Percentiles rank a stretch among this genome's conserved stretches.
Conservation (phyloP, 192 early-diverging fungal species). For the Gamsiella multidivaricata region DNA sequence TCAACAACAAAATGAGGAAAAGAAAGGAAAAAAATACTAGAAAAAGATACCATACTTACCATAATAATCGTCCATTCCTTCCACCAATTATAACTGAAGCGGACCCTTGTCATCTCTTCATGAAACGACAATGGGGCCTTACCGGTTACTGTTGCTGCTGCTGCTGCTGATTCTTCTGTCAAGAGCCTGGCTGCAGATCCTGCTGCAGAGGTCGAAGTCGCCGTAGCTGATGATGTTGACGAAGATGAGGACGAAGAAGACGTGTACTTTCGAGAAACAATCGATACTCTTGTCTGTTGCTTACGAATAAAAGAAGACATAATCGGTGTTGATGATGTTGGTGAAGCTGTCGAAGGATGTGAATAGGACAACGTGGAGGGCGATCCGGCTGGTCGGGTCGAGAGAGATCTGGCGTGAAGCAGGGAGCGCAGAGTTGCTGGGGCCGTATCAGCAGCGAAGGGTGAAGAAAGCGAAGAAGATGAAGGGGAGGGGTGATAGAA, state of each 20-base stretch:
- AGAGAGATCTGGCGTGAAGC: neutral
- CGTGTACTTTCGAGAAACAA: conserved; percentile 10
- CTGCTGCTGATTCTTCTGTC: conserved; percentile 2
- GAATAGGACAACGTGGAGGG: neutral
- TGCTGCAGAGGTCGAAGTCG: conserved; percentile 3
- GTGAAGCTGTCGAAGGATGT: neutral
- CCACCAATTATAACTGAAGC: conserved; percentile 51
- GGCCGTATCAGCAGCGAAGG: neutral
- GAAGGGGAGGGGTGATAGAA: neutral
- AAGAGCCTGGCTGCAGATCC: conserved; percentile 13
- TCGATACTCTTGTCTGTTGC: neutral
- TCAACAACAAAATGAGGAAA: too few species aligned
- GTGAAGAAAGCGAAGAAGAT: neutral
- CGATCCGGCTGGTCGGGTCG: neutral
- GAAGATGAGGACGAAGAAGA: conserved; percentile 11
- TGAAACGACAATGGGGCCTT: conserved; percentile 32
- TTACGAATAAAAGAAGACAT: neutral
- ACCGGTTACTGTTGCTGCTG: neutral
- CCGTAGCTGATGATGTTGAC: conserved; percentile 11
- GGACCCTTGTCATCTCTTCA: conserved; percentile 49
- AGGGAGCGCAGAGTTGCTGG: neutral
- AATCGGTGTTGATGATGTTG: conserved; percentile 2
- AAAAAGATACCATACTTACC: conserved; percentile 39
- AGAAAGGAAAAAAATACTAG: too few species aligned
- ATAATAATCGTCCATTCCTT: conserved; percentile 50